Evolutionary conservation across 2,329 filamentous ascomycete genomes (phyloP), one percentile per base, ranked within the genome.

Genomic region (Dactylellina parvicollis): DNA sequence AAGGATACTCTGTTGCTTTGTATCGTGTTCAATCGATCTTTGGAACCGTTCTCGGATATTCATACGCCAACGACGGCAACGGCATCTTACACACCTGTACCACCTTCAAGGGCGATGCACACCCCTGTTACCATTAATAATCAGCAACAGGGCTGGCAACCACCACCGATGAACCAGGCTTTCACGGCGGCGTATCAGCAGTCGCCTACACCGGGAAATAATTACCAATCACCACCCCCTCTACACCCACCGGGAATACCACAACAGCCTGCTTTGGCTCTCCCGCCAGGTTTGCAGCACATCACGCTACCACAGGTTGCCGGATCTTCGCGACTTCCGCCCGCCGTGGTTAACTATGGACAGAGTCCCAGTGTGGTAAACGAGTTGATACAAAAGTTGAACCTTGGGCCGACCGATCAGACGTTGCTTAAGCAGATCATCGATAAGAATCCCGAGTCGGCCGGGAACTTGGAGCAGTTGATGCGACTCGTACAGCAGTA

Each of bases 371-470:
- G 55, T 34, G 16, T 67, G n/a, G 28, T 66, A 12, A 54, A 66
- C 14, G 40, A 52, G 4, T 26, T 74, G 16, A 61, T 74, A 55
- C 26, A 38, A 28, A 14, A 18, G 3, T 28, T 74, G 8, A 36
- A 67, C 2, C 47, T 74, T 1, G 61, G 30, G 9, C 70, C 70
- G 12, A 49, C 60, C 1, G 70, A 74, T 42, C 47, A 74, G 36
- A 61, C 70, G 26, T 38, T 66, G 54, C 32, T 74, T 12, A 67
- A 50, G 30, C 61, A 67, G 7, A 67, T 74, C 30, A 54, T 74
- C 49, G 70, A 66, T 3, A 60, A 56, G 32, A 60, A 74, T 30
- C 70, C 70, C 1, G 70, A 55, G 47, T 50, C 46, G 28, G 47
- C 57, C 7, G 60, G 20, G 12, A 74, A 74, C 24, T 61, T 61